phyloP scores from a whole-genome alignment of 2,329 filamentous ascomycete species.

The Alternaria gaisen region DNA sequence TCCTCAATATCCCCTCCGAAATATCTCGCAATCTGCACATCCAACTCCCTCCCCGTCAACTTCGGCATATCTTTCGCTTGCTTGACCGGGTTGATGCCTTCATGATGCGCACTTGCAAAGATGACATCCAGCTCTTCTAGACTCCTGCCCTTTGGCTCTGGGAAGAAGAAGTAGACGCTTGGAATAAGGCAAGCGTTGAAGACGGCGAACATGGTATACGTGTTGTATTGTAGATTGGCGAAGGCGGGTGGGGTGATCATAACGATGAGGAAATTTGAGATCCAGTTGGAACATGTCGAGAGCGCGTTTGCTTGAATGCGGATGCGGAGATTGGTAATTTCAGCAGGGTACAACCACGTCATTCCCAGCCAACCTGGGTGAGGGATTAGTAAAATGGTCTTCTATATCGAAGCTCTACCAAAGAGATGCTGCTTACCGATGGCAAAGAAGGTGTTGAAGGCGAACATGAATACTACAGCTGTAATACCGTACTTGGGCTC shows the following conservation, averaged over 20 bases:
- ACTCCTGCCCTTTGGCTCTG: constrained; percentile 57
- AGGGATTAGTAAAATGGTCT: not conserved
- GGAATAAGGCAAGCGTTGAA: constrained; percentile 62
- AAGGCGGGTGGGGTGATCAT: constrained; percentile 70
- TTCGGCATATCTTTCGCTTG: constrained; percentile 17
- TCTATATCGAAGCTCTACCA: not conserved
- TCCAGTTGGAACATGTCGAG: constrained; percentile 17
- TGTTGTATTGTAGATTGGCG: constrained; percentile 59
- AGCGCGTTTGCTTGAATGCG: constrained; percentile 75
- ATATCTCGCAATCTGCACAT: constrained; percentile 17
- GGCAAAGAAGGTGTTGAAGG: constrained; percentile 72
- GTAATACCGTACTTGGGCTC: constrained; percentile 58
- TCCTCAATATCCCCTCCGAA: constrained; percentile 21
- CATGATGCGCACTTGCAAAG: constrained; percentile 42
- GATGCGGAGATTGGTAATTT: constrained; percentile 75
- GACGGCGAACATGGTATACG: constrained; percentile 62
- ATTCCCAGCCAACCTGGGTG: constrained; percentile 60
- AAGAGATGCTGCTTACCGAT: constrained; percentile 49
- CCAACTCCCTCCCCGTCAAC: constrained; percentile 12
- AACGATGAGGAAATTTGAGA: constrained; percentile 66
- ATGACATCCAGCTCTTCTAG: constrained; percentile 60
- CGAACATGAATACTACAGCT: constrained; percentile 73
- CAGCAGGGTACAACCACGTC: constrained; percentile 69
- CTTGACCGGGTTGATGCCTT: constrained; percentile 12
- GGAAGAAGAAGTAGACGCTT: constrained; percentile 65